Evolutionary conservation across 306 rosid genomes (phyloP).

Genomic region (Sesbania bispinosa): DNA sequence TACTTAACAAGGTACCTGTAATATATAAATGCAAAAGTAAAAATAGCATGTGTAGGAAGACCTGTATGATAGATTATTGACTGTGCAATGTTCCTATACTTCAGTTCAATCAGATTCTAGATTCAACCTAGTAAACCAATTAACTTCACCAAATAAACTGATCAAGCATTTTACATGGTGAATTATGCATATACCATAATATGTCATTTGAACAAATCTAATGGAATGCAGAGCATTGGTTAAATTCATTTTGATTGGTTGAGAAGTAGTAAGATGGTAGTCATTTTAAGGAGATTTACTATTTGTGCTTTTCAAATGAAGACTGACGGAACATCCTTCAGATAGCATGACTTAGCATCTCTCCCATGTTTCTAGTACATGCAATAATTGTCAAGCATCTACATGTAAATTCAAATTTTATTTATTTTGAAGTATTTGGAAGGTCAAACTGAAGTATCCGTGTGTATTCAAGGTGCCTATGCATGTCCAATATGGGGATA

Average conservation of each 20-base stretch:
- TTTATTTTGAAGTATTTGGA: neutral
- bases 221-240: slow-evolving; percentile 19
- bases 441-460: slow-evolving; percentile 2
- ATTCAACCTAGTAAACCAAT: neutral
- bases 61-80: neutral
- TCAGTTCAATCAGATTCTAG: neutral
- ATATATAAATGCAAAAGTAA: slow-evolving; percentile 7
- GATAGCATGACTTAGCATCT: neutral
- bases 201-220: neutral
- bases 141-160: neutral
- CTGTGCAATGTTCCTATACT: neutral
- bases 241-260: slow-evolving; percentile 8
- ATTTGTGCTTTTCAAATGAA: neutral
- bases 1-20: neutral
- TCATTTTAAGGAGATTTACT: neutral
- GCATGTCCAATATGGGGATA: neutral
- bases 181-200: neutral
- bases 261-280: neutral
- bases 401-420: neutral
- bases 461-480: neutral
- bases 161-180: neutral
- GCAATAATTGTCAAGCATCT: neutral
- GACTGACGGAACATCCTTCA: neutral
- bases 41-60: neutral
- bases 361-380: neutral